These are phyloP conservation scores for Mycogone perniciosa DNA, from an alignment of 2,329 filamentous ascomycete species.

Conservation along the genomic window DNA sequence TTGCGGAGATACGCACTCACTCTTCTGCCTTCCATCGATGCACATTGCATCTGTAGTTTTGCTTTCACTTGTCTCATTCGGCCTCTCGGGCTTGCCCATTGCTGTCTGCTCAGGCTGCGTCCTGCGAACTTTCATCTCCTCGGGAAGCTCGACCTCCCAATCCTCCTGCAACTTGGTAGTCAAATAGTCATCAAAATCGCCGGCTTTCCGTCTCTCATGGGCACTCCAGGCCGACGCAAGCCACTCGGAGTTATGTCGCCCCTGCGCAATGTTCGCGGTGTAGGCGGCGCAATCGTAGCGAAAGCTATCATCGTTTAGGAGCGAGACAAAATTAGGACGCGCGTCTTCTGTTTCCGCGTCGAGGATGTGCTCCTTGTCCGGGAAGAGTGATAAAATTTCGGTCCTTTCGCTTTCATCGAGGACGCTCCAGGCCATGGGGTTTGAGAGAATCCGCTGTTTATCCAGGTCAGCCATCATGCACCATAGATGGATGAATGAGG, in stretches of 20 bases:
- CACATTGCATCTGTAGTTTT: neutral
- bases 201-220: slow-evolving; percentile 40
- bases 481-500: neutral
- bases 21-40: neutral
- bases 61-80: neutral
- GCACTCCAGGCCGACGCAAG: slow-evolving; percentile 46
- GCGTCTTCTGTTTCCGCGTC: slow-evolving; percentile 29
- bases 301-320: slow-evolving; percentile 43
- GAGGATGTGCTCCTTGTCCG: slow-evolving; percentile 32
- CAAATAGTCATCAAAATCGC: slow-evolving; percentile 45
- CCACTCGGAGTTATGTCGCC: slow-evolving; percentile 48
- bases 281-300: slow-evolving; percentile 41
- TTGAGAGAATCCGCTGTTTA: slow-evolving; percentile 30
- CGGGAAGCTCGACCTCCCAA: slow-evolving; percentile 40
- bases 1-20: neutral
- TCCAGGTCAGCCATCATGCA: neutral
- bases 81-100: neutral
- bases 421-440: slow-evolving; percentile 33
- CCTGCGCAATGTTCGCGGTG: slow-evolving; percentile 39
- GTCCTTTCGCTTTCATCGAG: slow-evolving; percentile 28
- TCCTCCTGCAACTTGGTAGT: slow-evolving; percentile 39
- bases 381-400: slow-evolving; percentile 34
- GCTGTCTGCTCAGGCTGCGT: neutral
- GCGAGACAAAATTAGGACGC: slow-evolving; percentile 35
- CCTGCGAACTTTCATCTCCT: slow-evolving; percentile 19